Evolutionary conservation across 768 basidiomycete species (phyloP).

Genomic region (Amanita pallidorosea): DNA sequence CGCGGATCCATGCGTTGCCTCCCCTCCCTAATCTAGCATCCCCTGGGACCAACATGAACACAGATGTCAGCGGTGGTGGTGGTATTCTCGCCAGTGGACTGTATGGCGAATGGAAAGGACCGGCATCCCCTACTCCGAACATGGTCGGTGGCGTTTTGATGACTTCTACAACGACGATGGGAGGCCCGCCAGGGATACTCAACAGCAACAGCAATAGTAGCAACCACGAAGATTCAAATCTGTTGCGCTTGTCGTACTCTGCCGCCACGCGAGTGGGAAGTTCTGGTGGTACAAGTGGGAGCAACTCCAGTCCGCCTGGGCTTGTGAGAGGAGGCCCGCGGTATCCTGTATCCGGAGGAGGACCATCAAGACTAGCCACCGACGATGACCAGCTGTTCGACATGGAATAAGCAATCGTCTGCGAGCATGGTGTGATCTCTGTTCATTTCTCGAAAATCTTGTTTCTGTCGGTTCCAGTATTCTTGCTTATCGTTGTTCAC

Average conservation of each 20-base stretch:
- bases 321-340: neutral
- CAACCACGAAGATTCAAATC: neutral
- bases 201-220: neutral
- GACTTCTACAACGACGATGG: neutral
- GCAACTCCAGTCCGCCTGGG: neutral
- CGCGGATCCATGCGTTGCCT: slow-evolving; percentile 71
- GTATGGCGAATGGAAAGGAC: slow-evolving; percentile 2
- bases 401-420: neutral
- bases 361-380: neutral
- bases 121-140: neutral
- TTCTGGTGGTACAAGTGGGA: neutral
- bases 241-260: slow-evolving; percentile 1
- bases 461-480: neutral
- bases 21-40: slow-evolving; percentile 27
- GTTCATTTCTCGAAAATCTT: slow-evolving; percentile 1
- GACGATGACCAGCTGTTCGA: slow-evolving; percentile 5
- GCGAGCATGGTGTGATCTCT: neutral
- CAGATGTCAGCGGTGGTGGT: slow-evolving; percentile 1
- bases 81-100: neutral
- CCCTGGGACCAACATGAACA: slow-evolving; percentile 13
- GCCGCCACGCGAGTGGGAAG: neutral
- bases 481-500: neutral
- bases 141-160: neutral
- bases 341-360: neutral
- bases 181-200: neutral